Percentiles rank a stretch among this genome's conserved stretches.
Evolutionary conservation across 164 flowering plant species (phyloP).

Genomic region (Stephania yunnanensis): DNA sequence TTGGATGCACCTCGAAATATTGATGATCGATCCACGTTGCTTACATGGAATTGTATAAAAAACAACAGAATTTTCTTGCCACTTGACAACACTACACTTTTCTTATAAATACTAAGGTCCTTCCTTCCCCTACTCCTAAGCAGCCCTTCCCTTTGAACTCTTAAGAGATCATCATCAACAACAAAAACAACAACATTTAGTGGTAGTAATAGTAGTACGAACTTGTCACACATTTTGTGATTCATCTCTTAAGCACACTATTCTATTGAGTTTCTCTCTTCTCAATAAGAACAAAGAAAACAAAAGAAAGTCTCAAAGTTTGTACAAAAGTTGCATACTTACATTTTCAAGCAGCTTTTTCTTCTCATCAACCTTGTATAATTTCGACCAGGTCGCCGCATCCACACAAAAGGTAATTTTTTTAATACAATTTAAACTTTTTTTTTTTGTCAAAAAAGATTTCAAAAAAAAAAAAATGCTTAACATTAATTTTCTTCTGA

Average conservation of each 20-base stretch:
- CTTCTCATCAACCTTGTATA: not conserved
- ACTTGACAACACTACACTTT: not conserved
- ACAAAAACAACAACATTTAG: not conserved
- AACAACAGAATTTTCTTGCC: not conserved
- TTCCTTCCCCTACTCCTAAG: not conserved
- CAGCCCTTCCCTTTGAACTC: not conserved
- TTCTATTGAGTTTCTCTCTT: not conserved
- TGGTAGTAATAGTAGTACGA: not conserved
- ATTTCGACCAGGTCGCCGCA: constrained; percentile 1
- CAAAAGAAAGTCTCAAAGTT: no score
- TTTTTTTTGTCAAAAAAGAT: not conserved
- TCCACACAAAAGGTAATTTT: not conserved
- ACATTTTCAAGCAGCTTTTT: not conserved
- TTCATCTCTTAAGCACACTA: not conserved
- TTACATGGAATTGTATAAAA: not conserved
- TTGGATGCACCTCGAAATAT: no score
- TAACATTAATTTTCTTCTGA: not conserved
- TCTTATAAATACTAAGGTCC: not conserved
- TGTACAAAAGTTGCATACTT: no score
- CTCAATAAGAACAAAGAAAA: not conserved
- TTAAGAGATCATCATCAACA: not conserved
- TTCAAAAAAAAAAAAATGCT: not conserved
- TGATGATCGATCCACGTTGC: not conserved
- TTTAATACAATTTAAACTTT: not conserved
- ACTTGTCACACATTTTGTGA: no score